Conservation (phyloP, 2,329 filamentous ascomycete genomes). For the Stemphylium lycopersici region DNA sequence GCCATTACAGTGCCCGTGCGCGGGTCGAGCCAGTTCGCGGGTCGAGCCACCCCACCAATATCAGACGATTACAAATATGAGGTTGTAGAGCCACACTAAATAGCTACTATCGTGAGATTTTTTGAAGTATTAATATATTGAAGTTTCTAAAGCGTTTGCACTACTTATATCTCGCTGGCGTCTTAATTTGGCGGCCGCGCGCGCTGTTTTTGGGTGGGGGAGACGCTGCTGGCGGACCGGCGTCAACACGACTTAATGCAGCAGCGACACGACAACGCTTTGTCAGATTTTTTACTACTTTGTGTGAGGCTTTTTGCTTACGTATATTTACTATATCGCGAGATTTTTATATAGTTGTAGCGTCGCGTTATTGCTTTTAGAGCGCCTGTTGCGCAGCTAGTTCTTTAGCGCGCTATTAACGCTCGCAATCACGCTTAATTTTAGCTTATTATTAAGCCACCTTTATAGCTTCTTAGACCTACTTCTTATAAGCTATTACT, state of each 20-base stretch:
- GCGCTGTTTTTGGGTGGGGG: neutral
- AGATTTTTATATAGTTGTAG: neutral
- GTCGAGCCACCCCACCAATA: too few relatives aligned
- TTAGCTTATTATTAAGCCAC: neutral
- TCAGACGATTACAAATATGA: too few relatives aligned
- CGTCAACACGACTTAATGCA: neutral
- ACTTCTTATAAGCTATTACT: neutral
- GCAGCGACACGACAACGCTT: conserved; percentile 1
- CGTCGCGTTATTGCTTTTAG: neutral
- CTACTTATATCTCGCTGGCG: too few relatives aligned
- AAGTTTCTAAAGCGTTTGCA: too few relatives aligned
- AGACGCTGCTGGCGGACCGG: neutral
- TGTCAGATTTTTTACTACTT: neutral
- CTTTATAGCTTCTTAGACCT: neutral
- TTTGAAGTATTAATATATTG: too few relatives aligned
- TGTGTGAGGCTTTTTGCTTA: conserved; percentile 4
- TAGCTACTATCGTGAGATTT: too few relatives aligned
- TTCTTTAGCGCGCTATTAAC: neutral
- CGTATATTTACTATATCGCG: neutral
- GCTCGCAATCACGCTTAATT: neutral
- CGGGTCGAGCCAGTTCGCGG: too few relatives aligned
- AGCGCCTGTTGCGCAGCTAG: neutral
- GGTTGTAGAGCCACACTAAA: too few relatives aligned
- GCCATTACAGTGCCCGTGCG: too few relatives aligned
- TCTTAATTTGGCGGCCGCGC: neutral